Evolutionary conservation across 1,284 basidiomycete genomes (phyloP).

Genomic region (Ganoderma lingzhi): DNA sequence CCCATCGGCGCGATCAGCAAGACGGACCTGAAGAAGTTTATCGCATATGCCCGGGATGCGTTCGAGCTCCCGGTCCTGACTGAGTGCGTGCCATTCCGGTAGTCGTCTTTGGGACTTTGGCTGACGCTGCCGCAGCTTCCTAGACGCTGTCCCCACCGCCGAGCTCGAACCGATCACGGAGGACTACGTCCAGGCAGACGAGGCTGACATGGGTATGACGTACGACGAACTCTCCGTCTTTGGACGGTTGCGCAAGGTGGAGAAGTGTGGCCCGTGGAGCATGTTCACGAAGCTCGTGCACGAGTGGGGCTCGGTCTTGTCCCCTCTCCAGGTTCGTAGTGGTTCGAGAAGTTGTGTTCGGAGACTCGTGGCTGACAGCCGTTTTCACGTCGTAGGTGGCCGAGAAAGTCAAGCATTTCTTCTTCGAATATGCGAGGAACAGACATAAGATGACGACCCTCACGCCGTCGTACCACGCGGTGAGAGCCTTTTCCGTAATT

Average conservation of each 20-base stretch:
- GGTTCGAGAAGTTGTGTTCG: background rate
- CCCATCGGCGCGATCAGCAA: conserved; percentile 99
- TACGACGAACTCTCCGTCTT: conserved; percentile 97
- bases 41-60: conserved; percentile 80
- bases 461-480: conserved; percentile 97
- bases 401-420: conserved; percentile 97
- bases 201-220: conserved; percentile 99
- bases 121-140: conserved; percentile 65
- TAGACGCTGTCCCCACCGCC: conserved; percentile 93
- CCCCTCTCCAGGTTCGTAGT: conserved; percentile 75
- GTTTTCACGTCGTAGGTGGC: conserved; percentile 71
- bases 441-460: conserved; percentile 99
- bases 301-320: conserved; percentile 88
- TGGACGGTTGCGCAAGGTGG: conserved; percentile 93
- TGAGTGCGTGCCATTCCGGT: conserved; percentile 54
- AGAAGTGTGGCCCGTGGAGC: conserved; percentile 97
- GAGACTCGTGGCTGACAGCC: background rate
- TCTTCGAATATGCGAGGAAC: conserved; percentile 96
- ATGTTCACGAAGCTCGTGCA: conserved; percentile 95
- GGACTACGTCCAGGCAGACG: conserved; percentile 94
- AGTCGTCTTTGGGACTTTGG: background rate
- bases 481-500: conserved; percentile 44
- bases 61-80: conserved; percentile 89
- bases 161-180: conserved; percentile 97
- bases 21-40: conserved; percentile 96